A percentile compares a stretch with the other conserved stretches of the same genome.
phyloP scores from a whole-genome alignment of 768 basidiomycete genomes.

The Gymnopilus junonius region DNA sequence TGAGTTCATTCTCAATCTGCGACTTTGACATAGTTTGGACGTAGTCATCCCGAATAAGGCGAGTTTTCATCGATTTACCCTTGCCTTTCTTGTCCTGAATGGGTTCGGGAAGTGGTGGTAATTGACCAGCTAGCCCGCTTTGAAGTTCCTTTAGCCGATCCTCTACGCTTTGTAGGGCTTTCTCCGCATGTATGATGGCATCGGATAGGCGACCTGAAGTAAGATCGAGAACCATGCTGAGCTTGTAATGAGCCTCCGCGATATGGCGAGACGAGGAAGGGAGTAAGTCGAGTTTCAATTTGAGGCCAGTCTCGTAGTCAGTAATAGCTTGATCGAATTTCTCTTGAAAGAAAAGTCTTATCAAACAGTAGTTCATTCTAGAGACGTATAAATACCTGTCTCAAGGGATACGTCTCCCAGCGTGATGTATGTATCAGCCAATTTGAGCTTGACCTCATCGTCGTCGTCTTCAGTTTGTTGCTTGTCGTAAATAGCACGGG shows the following conservation, averaged over 20 bases:
- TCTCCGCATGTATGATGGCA: constrained; percentile 80
- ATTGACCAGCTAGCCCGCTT: constrained; percentile 45
- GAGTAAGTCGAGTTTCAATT: constrained; percentile 73
- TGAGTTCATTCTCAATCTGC: constrained; percentile 80
- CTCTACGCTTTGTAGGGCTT: constrained; percentile 79
- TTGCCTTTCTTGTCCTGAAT: constrained; percentile 65
- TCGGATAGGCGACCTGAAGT: constrained; percentile 84
- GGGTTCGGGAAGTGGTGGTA: constrained; percentile 35
- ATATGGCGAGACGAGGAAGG: constrained; percentile 91
- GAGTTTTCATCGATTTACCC: constrained; percentile 61
- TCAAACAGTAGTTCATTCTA: background rate
- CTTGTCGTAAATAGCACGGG: constrained; percentile 84
- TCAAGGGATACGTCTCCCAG: constrained; percentile 97
- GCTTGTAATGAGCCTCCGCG: constrained; percentile 92
- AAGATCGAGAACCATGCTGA: constrained; percentile 92
- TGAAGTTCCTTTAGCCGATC: constrained; percentile 66
- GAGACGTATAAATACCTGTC: constrained; percentile 61
- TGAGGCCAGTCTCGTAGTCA: constrained; percentile 82
- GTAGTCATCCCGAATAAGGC: constrained; percentile 52
- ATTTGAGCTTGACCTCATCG: constrained; percentile 72
- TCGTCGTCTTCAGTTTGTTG: constrained; percentile 53
- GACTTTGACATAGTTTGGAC: constrained; percentile 69
- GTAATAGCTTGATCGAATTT: constrained; percentile 94
- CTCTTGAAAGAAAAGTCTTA: constrained; percentile 52
- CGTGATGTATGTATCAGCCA: constrained; percentile 89